Evolutionary conservation across 805 yeast species (phyloP), one percentile per base, ranked within the genome.

Genomic region (Monosporozyma siamensis): DNA sequence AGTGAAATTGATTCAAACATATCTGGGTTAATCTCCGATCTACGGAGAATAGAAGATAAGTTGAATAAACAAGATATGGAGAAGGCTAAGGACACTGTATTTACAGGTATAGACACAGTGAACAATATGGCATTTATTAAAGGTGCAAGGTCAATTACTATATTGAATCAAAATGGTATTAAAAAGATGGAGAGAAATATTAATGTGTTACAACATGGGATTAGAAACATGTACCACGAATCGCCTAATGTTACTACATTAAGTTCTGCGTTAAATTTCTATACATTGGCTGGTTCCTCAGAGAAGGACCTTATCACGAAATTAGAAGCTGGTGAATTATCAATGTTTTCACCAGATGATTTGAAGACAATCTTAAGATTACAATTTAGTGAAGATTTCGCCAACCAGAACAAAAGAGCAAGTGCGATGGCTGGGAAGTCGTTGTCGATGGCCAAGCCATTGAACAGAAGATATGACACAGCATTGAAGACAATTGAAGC

Each of bases 131-230:
- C 54, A 8, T 54, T 61, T 21, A 48, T 59, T 17, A 31, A 39
- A 6, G 62, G 59, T 4, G 50, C 62, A 6, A 45, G 48, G 3
- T 53, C 58, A 1, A 53, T 61, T 6, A 39, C 43, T 7, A 51
- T 51, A 1, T 37, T 60, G 22, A 61, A 60, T 42, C 39, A 43
- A n/a, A 56, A 56, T 40, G 66, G 66, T 37, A 44, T 52, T 6
- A 60, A 54, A 37, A 60, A 56, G 25, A 48, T 61, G 40, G 35
- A 51, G 8, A 60, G 57, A 44, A 61, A 61, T 30, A 55, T 59
- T 6, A 59, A 52, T 21, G 56, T 53, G 15, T 41, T 60, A 30
- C 66, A 61, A 41, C 60, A 59, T 34, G 49, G 55, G 8, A 52
- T 49, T 23, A 53, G 63, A 46, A 54, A 50, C 24, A 42, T 58